Base-by-base conservation (phyloP, 768 basidiomycete genomes). In the Lyophyllum decastes region DNA sequence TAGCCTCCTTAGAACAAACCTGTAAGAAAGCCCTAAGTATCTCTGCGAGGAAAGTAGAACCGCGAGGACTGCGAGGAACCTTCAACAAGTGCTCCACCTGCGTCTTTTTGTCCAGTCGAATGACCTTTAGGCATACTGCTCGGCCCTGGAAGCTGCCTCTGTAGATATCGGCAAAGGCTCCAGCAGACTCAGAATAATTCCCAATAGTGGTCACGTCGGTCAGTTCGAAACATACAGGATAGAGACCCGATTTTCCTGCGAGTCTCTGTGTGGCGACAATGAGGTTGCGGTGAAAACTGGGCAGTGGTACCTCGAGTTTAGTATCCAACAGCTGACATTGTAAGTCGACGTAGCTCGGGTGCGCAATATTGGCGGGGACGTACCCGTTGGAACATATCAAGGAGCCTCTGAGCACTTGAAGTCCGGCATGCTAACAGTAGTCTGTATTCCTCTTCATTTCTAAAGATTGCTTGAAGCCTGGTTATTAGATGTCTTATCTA, bases 1-100 rank as follows among this genome's bases (percentile, higher is more conserved):
- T 55, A 12, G 53, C 61, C 33, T 64, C 64, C 14, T 45, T 44
- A 2, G 58, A 56, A 30, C 54, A 64, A 14, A 46, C 22, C 64
- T 64, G 12, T 22, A 1, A 14, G 2, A 24, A 38, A 16, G 2
- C n/a, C 40, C 11, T 35, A 0, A 11, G 26, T 17, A 16, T 38
- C 9, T 12, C 48, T 8, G 22, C 51, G 25, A 30, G 16, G 9
- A 49, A 9, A 8, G 17, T 1, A 16, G 2, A 14, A 54, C 8
- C 4, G 10, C 2, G 9, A 5, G 7, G 35, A 16, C 19, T 33
- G 4, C 26, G 11, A 45, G 50, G n/a, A 16, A 57, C 59, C 48
- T 57, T 60, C 7, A 46, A 10, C 24, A 52, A 40, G 30, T 57
- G 41, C 14, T 53, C 19, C 2, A 53, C 46, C 25, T 38, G 11